Percentiles rank a stretch among this genome's conserved stretches.
Conservation (phyloP, 225 moss, liverwort and hornwort species). For the Sphagnum tenellum region DNA sequence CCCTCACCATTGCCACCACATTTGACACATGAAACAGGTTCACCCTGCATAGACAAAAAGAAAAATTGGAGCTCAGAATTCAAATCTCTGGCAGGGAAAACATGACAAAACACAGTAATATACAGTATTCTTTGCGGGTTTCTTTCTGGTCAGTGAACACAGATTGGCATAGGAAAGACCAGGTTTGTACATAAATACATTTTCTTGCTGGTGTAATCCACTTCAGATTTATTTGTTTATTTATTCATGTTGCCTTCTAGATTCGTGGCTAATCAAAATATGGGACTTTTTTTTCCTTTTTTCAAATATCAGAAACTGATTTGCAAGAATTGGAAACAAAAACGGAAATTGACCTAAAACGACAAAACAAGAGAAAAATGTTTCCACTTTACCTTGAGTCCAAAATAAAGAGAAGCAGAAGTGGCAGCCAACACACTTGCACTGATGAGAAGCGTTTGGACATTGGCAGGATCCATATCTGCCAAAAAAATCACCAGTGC, state of each 20-base stretch:
- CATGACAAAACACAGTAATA: not conserved
- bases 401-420: constrained; percentile 78
- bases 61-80: not conserved
- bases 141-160: too few relatives aligned
- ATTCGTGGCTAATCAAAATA: too few relatives aligned
- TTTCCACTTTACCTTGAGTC: constrained; percentile 55
- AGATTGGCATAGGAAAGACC: too few relatives aligned
- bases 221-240: too few relatives aligned
- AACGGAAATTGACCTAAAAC: not conserved
- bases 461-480: constrained; percentile 52
- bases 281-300: too few relatives aligned
- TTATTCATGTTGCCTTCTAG: too few relatives aligned
- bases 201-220: too few relatives aligned
- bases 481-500: constrained; percentile 26
- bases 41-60: constrained; percentile 58
- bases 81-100: not conserved
- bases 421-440: constrained; percentile 82
- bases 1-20: constrained; percentile 90
- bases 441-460: constrained; percentile 80
- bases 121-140: too few relatives aligned
- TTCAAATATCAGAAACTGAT: not conserved
- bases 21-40: constrained; percentile 70
- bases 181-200: too few relatives aligned
- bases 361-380: not conserved
- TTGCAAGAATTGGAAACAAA: too few relatives aligned